Conservation (phyloP, 2,329 filamentous ascomycete genomes). For the Xylariaceae sp. region DNA sequence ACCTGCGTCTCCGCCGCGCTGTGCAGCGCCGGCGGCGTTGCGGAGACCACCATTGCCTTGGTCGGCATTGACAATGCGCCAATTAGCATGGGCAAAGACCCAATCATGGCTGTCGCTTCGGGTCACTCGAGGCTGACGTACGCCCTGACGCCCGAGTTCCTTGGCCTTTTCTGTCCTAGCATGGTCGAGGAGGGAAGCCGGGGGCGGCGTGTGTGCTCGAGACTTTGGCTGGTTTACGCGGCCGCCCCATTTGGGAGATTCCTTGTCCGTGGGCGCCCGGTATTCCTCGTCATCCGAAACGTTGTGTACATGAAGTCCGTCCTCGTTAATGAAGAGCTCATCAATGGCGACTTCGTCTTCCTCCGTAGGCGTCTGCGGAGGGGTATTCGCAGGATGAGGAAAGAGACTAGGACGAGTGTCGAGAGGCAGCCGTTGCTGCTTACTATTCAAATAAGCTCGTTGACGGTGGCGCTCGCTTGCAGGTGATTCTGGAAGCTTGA, state of each 20-base stretch:
- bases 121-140: constrained; percentile 56
- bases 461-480: constrained; percentile 39
- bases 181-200: constrained; percentile 74
- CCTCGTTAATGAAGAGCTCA: constrained; percentile 58
- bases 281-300: constrained; percentile 54
- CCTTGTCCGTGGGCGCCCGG: constrained; percentile 70
- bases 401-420: constrained; percentile 57
- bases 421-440: constrained; percentile 31
- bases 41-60: constrained; percentile 91
- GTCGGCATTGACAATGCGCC: constrained; percentile 81
- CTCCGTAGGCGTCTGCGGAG: constrained; percentile 57
- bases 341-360: constrained; percentile 44
- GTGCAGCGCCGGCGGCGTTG: constrained; percentile 82
- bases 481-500: constrained; percentile 65
- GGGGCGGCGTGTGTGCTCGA: constrained; percentile 72
- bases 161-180: constrained; percentile 60
- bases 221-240: constrained; percentile 79
- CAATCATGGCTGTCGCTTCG: constrained; percentile 68
- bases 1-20: constrained; percentile 66
- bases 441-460: constrained; percentile 34
- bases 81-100: constrained; percentile 76
- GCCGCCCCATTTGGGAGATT: constrained; percentile 76
- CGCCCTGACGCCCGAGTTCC: constrained; percentile 59
- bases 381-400: constrained; percentile 53
- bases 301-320: constrained; percentile 56